Conservation (phyloP, 257 asterid species). For the Gentiana dahurica region DNA sequence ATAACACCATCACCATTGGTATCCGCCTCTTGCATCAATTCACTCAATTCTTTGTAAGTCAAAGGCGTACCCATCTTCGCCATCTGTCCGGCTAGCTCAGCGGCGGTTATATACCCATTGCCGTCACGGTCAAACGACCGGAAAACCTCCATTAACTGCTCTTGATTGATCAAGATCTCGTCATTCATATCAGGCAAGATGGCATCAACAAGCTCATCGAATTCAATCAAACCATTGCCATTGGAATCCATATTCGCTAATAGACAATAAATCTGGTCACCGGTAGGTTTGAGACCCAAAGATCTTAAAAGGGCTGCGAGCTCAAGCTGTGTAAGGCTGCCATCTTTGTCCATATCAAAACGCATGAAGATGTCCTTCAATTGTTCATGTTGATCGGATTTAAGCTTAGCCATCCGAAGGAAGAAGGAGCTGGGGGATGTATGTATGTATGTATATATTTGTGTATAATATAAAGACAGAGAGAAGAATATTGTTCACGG, state of each 20-base stretch:
- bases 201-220: conserved; percentile 37
- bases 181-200: conserved; percentile 41
- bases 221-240: conserved; percentile 44
- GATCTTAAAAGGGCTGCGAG: conserved; percentile 45
- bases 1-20: conserved; percentile 56
- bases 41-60: conserved; percentile 29
- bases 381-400: conserved; percentile 32
- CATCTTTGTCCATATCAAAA: conserved; percentile 40
- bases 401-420: conserved; percentile 21
- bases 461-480: too few species aligned
- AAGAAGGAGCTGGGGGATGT: neutral
- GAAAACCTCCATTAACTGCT: conserved; percentile 42
- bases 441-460: too few species aligned
- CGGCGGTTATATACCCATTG: conserved; percentile 38
- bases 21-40: conserved; percentile 45
- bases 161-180: conserved; percentile 35
- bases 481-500: too few species aligned
- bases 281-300: conserved; percentile 34
- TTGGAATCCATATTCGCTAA: conserved; percentile 37
- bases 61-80: conserved; percentile 48
- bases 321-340: conserved; percentile 43
- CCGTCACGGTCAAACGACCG: conserved; percentile 47
- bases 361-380: conserved; percentile 35
- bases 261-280: conserved; percentile 32
- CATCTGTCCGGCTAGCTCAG: conserved; percentile 49